phyloP scores from a whole-genome alignment of 352 stramenopile genomes.

The Globisporangium polare region DNA sequence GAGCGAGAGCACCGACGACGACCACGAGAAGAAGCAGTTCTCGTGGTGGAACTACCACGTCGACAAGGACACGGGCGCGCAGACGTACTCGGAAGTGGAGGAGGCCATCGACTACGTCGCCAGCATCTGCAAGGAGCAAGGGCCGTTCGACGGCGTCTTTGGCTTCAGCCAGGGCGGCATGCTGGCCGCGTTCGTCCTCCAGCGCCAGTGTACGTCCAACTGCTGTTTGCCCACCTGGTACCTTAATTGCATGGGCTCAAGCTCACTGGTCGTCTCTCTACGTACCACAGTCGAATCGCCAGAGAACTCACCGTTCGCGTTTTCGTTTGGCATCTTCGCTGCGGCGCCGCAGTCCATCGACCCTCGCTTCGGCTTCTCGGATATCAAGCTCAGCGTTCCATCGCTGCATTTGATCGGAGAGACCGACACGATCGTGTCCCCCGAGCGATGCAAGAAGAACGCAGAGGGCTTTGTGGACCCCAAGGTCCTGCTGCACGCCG shows the following conservation, averaged over 20 bases:
- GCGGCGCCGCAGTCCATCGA: constrained; percentile 49
- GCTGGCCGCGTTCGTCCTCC: constrained; percentile 60
- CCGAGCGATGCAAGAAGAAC: constrained; percentile 52
- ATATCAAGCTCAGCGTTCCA: constrained; percentile 47
- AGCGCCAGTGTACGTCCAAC: constrained; percentile 50
- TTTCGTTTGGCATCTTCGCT: constrained; percentile 76
- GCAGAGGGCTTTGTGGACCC: constrained; percentile 52
- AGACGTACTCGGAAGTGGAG: constrained; percentile 44
- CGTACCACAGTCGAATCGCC: constrained; percentile 25
- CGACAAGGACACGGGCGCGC: constrained; percentile 35
- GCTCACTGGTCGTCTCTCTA: background rate
- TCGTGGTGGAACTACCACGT: constrained; percentile 72
- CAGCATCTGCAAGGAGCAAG: constrained; percentile 55
- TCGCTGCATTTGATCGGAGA: constrained; percentile 81
- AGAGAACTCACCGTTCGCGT: constrained; percentile 49
- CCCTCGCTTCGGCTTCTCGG: constrained; percentile 33
- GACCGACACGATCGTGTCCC: constrained; percentile 65
- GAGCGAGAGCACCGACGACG: background rate
- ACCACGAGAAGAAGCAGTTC: constrained; percentile 33
- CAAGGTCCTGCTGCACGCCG: constrained; percentile 59
- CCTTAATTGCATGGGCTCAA: background rate
- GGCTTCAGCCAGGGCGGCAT: constrained; percentile 83
- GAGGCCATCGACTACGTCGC: constrained; percentile 70
- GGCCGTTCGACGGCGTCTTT: constrained; percentile 84
- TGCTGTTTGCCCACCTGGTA: background rate